phyloP scores from a whole-genome alignment of 768 basidiomycete species.

The Dentipellis sp. region DNA sequence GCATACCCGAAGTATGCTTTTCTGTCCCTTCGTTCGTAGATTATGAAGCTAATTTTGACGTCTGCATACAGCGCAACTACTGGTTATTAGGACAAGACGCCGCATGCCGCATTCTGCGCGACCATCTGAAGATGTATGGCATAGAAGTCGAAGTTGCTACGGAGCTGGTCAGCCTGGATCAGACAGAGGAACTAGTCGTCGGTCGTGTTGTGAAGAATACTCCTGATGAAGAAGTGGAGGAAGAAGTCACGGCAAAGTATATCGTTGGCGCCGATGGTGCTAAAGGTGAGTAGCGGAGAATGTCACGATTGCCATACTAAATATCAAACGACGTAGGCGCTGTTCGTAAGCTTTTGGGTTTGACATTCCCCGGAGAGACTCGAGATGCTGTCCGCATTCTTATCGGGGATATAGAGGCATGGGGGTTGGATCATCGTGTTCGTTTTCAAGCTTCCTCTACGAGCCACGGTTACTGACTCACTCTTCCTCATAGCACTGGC shows the following conservation, averaged over 20 bases:
- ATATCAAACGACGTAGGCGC: neutral
- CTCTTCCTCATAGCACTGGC: neutral
- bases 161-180: neutral
- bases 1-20: neutral
- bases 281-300: neutral
- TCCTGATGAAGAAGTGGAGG: neutral
- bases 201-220: neutral
- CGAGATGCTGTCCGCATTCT: neutral
- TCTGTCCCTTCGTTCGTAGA: too few relatives aligned
- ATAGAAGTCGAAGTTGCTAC: neutral
- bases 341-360: neutral
- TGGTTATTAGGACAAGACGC: neutral
- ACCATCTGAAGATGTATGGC: neutral
- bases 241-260: neutral
- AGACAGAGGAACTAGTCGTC: neutral
- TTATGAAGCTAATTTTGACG: neutral
- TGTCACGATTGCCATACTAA: too few relatives aligned
- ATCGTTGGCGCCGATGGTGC: constrained; percentile 7
- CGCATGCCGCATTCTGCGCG: neutral
- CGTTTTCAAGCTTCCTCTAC: neutral
- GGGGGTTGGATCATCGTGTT: neutral
- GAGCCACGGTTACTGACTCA: neutral
- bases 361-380: constrained; percentile 2
- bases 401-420: constrained; percentile 1
- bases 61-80: neutral